Evolutionary conservation across 2,329 filamentous ascomycete genomes (phyloP).

Genomic region (Ceratocystis smalleyi): DNA sequence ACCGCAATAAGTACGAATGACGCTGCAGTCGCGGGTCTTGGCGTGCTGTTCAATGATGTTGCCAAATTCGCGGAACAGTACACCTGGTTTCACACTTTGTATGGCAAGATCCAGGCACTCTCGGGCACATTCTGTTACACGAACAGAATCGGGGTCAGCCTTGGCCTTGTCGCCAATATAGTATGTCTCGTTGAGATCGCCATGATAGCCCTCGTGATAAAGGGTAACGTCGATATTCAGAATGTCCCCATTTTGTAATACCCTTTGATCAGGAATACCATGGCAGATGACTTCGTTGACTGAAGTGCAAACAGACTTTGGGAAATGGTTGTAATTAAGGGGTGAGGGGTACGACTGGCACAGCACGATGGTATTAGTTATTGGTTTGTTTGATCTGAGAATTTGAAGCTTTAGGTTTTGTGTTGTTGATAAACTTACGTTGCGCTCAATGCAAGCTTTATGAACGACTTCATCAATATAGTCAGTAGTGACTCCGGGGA

Average conservation of each 20-base stretch:
- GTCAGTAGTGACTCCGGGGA: slow-evolving; percentile 90
- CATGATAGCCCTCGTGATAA: slow-evolving; percentile 89
- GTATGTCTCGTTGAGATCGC: slow-evolving; percentile 96
- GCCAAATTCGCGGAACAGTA: slow-evolving; percentile 81
- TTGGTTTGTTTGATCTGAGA: background rate
- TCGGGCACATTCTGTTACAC: slow-evolving; percentile 78
- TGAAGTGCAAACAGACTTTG: slow-evolving; percentile 95
- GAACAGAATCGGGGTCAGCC: slow-evolving; percentile 70
- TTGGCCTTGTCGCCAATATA: slow-evolving; percentile 84
- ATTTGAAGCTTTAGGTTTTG: background rate
- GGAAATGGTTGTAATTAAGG: slow-evolving; percentile 89
- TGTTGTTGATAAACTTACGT: slow-evolving; percentile 44
- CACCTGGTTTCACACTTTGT: slow-evolving; percentile 80
- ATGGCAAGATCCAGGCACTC: slow-evolving; percentile 87
- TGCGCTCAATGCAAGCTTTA: slow-evolving; percentile 80
- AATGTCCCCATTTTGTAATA: slow-evolving; percentile 83
- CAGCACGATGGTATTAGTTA: slow-evolving; percentile 10
- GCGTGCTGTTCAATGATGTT: slow-evolving; percentile 92
- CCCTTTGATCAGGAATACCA: slow-evolving; percentile 84
- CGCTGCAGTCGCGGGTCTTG: slow-evolving; percentile 69
- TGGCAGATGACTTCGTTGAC: slow-evolving; percentile 97
- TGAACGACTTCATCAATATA: slow-evolving; percentile 90
- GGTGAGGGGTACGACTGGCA: slow-evolving; percentile 83
- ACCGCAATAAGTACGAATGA: slow-evolving; percentile 90
- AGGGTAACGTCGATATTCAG: slow-evolving; percentile 92